These are phyloP conservation scores for Alternaria metachromatica DNA, from an alignment of 2,329 filamentous ascomycete genomes.

Conservation along the genomic window DNA sequence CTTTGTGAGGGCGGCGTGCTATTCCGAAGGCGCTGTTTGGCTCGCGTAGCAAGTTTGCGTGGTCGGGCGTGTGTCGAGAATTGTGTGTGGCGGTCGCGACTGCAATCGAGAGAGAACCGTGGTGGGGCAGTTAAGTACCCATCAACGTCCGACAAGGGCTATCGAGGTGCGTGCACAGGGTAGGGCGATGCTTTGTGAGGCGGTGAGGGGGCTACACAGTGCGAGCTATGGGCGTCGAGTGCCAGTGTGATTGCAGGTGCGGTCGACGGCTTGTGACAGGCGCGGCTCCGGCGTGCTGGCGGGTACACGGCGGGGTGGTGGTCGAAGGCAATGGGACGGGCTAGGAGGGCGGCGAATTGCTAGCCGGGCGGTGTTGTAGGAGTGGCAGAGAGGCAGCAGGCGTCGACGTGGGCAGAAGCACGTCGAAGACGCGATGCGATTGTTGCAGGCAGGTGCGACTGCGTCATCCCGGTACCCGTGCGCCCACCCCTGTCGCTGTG, in stretches of 20 bases:
- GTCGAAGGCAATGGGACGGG: not conserved
- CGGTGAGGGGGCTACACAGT: slow-evolving; percentile 3
- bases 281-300: slow-evolving; percentile 1
- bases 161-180: not conserved
- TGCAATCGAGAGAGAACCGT: slow-evolving; percentile 18
- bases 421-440: slow-evolving; percentile 32
- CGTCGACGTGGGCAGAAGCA: slow-evolving; percentile 27
- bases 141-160: slow-evolving; percentile 14
- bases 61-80: not conserved
- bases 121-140: slow-evolving; percentile 33
- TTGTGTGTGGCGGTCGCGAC: slow-evolving; percentile 21
- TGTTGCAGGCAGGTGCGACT: slow-evolving; percentile 32
- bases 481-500: slow-evolving; percentile 30
- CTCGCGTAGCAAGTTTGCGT: not conserved
- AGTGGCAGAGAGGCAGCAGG: slow-evolving; percentile 9
- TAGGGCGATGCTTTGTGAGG: not conserved
- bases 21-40: not conserved
- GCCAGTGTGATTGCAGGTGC: slow-evolving; percentile 2
- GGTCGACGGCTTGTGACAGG: slow-evolving; percentile 1
- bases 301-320: not conserved
- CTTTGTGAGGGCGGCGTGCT: not conserved
- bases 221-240: slow-evolving; percentile 5
- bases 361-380: not conserved
- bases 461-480: slow-evolving; percentile 32
- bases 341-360: not conserved